Base-by-base conservation (phyloP, 2,329 filamentous ascomycete species). In the Exophiala aquamarina region DNA sequence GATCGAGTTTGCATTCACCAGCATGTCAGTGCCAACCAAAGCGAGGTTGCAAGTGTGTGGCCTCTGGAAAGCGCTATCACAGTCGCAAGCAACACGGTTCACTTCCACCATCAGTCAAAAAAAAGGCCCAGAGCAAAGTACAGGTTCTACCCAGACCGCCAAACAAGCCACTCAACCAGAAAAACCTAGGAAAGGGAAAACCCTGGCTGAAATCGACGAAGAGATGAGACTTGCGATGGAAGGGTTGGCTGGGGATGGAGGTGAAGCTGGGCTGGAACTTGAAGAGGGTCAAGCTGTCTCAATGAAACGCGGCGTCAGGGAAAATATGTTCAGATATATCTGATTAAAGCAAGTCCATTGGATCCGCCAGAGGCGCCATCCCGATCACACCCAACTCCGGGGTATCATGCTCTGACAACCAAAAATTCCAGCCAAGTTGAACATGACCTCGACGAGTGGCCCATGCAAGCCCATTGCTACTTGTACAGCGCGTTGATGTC, bases 401-500 rank as follows among this genome's bases (percentile, higher is more conserved):
- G 52, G 49, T 52, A 55, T 55, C 46, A 44, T 55, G 42, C 41
- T 20, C 13, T n/a, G 41, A 37, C 40, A 42, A 50, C 11, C 32
- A 39, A 13, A 39, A 19, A 8, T 23, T 18, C 13, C 14, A 33
- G 23, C 15, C 44, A n/a, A 18, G 15, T 13, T 32, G 39, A n/a
- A 19, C 9, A 13, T 23, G 8, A 21, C 32, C 19, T 33, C 18
- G 18, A 11, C n/a, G 7, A 31, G 35, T 20, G 33, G 6, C 20
- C 14, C n/a, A 20, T 52, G 41, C 63, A 36, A 66, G 66, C 28
- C 56, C 61, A 50, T 65, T 59, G 34, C 61, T 6, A 6, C 23
- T 26, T 55, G 66, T 82, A 87, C 50, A 87, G 74, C 67, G 83
- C 82, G 72, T 91, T 80, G 54, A 97, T 82, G 67, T 88, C 84